phyloP scores from a whole-genome alignment of 345 rosid genomes.

The Leavenworthia alabamica region DNA sequence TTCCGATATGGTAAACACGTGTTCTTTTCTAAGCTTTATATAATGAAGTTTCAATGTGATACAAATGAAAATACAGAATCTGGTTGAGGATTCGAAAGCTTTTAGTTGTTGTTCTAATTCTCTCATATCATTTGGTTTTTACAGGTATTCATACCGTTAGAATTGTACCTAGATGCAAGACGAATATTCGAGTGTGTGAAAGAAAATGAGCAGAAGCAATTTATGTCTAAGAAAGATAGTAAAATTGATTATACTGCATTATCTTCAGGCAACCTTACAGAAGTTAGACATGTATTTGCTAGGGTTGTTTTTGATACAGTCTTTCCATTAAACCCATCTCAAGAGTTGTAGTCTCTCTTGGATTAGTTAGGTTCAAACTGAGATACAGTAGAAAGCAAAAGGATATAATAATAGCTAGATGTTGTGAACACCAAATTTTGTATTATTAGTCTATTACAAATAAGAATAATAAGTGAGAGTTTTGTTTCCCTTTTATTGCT shows the following conservation, averaged over 20 bases:
- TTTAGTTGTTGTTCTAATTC: not conserved
- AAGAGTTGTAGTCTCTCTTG: conserved; percentile 5
- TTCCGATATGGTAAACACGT: conserved; percentile 49
- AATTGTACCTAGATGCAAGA: conserved; percentile 36
- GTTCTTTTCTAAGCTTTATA: not conserved
- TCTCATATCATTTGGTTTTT: not conserved
- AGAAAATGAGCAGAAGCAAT: conserved; percentile 34
- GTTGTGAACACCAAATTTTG: not conserved
- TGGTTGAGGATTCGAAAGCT: not conserved
- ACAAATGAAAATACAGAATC: not conserved
- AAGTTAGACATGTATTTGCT: conserved; percentile 58
- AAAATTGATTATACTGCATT: conserved; percentile 45
- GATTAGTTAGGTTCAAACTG: not conserved
- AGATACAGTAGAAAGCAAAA: not conserved
- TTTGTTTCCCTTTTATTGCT: too few relatives aligned
- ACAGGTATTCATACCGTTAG: conserved; percentile 65
- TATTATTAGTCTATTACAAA: too few relatives aligned
- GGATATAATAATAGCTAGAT: not conserved
- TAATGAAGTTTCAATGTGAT: not conserved
- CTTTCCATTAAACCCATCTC: conserved; percentile 42
- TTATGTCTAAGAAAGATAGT: conserved; percentile 40
- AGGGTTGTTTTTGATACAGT: conserved; percentile 75
- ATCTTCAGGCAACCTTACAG: conserved; percentile 44
- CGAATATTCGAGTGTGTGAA: conserved; percentile 50
- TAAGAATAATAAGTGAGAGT: too few relatives aligned